These are phyloP conservation scores for Talaromyces albobiverticillius DNA, from an alignment of 2,329 filamentous ascomycete species.

Conservation along the genomic window DNA sequence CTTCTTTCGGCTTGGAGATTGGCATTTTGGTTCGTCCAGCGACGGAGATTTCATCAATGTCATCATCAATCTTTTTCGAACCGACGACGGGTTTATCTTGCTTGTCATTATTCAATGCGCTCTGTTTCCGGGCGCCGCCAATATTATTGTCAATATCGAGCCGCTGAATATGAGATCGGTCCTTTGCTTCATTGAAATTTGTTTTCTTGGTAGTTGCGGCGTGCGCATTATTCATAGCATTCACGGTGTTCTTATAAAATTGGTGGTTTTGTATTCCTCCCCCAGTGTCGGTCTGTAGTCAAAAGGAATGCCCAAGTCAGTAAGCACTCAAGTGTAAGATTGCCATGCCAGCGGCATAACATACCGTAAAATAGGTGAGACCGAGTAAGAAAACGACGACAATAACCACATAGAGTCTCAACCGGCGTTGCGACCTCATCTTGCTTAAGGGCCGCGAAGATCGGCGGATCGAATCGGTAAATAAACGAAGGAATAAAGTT, in stretches of 20 bases:
- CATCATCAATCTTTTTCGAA: constrained; percentile 12
- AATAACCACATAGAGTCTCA: constrained; percentile 65
- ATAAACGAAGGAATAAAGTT: too few relatives aligned
- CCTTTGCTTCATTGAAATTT: constrained; percentile 40
- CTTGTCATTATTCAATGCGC: constrained; percentile 24
- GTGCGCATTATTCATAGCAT: constrained; percentile 52
- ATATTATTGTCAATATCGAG: constrained; percentile 59
- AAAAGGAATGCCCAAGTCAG: not conserved
- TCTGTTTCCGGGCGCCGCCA: constrained; percentile 24
- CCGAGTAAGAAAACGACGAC: constrained; percentile 64
- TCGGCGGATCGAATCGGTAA: too few relatives aligned
- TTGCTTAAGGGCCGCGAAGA: not conserved
- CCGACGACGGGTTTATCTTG: constrained; percentile 17
- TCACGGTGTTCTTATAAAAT: constrained; percentile 57
- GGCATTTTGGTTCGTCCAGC: constrained; percentile 55
- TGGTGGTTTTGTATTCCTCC: constrained; percentile 39
- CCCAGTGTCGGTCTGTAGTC: constrained; percentile 35
- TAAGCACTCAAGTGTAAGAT: not conserved
- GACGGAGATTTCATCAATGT: constrained; percentile 47
- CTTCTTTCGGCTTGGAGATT: constrained; percentile 36
- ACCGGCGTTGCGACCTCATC: constrained; percentile 69
- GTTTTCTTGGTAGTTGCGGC: constrained; percentile 29
- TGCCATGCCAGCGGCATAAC: constrained; percentile 27
- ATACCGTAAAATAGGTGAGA: constrained; percentile 70
- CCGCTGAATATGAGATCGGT: constrained; percentile 55